These are phyloP conservation scores for Plasmopara viticola DNA, from an alignment of 352 stramenopile species.

Conservation along the genomic window DNA sequence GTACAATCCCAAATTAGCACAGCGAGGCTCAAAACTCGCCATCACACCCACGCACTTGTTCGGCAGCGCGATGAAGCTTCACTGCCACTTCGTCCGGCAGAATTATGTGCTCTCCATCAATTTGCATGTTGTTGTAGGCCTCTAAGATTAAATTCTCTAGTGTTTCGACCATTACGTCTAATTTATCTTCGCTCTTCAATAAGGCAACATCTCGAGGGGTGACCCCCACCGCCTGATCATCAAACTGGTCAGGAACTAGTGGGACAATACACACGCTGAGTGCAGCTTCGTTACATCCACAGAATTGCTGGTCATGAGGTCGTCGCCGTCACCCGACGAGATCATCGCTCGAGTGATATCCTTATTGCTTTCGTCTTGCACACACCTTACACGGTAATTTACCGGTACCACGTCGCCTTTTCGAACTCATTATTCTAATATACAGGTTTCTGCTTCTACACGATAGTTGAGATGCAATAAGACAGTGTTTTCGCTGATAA, in stretches of 20 bases:
- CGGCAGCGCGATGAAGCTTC: conserved; percentile 54
- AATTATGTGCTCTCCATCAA: conserved; percentile 75
- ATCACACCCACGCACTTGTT: conserved; percentile 35
- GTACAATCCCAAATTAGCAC: conserved; percentile 9
- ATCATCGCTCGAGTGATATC: conserved; percentile 6
- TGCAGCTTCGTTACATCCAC: not conserved
- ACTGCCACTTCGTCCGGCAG: conserved; percentile 55
- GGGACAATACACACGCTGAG: not conserved
- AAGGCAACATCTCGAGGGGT: conserved; percentile 6
- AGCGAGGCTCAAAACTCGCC: not conserved
- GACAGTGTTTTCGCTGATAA: too few relatives aligned
- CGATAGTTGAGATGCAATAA: too few relatives aligned
- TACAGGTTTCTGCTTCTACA: too few relatives aligned
- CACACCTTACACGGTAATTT: not conserved
- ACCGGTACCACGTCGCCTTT: not conserved
- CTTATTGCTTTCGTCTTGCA: not conserved
- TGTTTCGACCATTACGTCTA: conserved; percentile 28
- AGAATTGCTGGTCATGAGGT: conserved; percentile 2
- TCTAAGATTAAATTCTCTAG: conserved; percentile 74
- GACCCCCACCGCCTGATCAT: conserved; percentile 1
- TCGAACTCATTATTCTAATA: too few relatives aligned
- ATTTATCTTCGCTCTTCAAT: conserved; percentile 13
- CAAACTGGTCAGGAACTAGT: not conserved
- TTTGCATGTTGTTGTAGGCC: conserved; percentile 81
- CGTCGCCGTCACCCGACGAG: conserved; percentile 8